These are phyloP conservation scores for Saprolegnia parasitica DNA, from an alignment of 352 stramenopile species.

Conservation along the genomic window DNA sequence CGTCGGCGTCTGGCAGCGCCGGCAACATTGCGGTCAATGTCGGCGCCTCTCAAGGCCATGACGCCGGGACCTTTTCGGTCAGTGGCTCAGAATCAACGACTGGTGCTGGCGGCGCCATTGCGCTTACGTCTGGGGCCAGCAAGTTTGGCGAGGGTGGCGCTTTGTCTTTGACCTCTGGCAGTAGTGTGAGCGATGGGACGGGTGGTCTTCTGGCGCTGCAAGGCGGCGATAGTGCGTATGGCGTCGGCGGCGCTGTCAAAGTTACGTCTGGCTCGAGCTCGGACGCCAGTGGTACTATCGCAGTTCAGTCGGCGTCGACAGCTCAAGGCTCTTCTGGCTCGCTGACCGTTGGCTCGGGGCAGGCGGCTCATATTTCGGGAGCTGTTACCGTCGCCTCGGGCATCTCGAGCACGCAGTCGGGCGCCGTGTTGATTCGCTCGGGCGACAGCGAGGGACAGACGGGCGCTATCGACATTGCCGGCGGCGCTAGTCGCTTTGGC, in stretches of 20 bases:
- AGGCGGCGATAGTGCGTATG: neutral
- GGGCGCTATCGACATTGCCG: neutral
- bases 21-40: slow-evolving; percentile 13
- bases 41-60: neutral
- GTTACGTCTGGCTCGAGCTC: neutral
- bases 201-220: neutral
- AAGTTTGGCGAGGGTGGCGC: neutral
- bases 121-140: neutral
- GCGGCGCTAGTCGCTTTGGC: neutral
- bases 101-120: neutral
- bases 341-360: neutral
- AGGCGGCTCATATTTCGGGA: neutral
- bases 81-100: neutral
- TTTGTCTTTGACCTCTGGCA: neutral
- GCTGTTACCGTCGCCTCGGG: neutral
- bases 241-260: neutral
- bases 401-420: neutral
- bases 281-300: neutral
- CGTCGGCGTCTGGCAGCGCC: neutral
- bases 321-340: too few species aligned
- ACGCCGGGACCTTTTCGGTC: neutral
- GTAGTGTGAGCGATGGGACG: neutral
- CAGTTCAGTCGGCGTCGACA: neutral
- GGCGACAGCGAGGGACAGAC: neutral
- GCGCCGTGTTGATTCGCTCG: neutral